Conservation (phyloP, 352 stramenopile species). For the Phytophthora ramorum region DNA sequence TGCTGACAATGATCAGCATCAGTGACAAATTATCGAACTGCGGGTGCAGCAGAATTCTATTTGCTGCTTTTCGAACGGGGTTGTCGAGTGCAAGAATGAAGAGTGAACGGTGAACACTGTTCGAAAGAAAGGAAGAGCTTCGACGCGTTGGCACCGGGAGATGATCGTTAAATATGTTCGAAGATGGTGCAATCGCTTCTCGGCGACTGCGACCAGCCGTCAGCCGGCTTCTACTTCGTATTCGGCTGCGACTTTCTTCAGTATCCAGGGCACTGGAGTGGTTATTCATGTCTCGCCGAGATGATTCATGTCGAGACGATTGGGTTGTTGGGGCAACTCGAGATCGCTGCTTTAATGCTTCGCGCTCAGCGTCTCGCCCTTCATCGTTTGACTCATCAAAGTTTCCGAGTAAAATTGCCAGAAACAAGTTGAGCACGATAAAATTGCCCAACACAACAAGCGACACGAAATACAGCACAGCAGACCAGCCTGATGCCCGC, state of each 20-base stretch:
- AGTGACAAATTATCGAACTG: conserved; percentile 84
- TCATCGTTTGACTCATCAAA: conserved; percentile 84
- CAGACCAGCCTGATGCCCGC: conserved; percentile 65
- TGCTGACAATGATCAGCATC: conserved; percentile 77
- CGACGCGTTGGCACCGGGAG: not conserved
- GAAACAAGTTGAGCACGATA: conserved; percentile 93
- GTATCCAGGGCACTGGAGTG: conserved; percentile 16
- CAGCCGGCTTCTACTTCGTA: conserved; percentile 17
- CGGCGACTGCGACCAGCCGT: conserved; percentile 29
- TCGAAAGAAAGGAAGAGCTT: conserved; percentile 20
- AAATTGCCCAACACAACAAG: conserved; percentile 90
- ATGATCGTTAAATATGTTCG: conserved; percentile 47
- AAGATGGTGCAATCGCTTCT: conserved; percentile 18
- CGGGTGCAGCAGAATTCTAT: conserved; percentile 58
- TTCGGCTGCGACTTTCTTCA: conserved; percentile 19
- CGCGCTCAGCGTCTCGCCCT: conserved; percentile 45
- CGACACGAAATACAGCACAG: conserved; percentile 83
- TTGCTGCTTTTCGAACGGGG: conserved; percentile 53
- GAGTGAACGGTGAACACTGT: conserved; percentile 40
- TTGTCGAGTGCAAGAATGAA: conserved; percentile 57
- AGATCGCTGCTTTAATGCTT: conserved; percentile 45
- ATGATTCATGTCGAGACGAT: conserved; percentile 19
- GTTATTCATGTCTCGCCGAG: conserved; percentile 19
- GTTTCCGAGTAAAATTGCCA: conserved; percentile 91
- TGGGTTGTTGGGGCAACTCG: conserved; percentile 31